Evolutionary conservation across 371 early-diverging fungal genomes (phyloP).

Genomic region (Caulochytrium protostelioides): DNA sequence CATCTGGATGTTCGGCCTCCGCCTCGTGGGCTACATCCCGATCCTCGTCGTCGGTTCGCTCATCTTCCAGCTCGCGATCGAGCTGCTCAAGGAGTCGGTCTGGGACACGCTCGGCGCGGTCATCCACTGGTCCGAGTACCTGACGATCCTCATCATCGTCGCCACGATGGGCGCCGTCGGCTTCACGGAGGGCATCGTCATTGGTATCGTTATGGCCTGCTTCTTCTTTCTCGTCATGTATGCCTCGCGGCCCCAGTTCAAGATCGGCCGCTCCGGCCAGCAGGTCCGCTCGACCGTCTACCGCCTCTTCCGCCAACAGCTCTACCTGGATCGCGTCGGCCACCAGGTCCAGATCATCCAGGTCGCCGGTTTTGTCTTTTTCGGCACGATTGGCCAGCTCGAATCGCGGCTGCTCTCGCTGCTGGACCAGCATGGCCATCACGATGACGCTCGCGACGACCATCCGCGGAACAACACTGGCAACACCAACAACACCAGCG

Average conservation of each 20-base stretch:
- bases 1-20: constrained; percentile 60
- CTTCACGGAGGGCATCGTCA: constrained; percentile 81
- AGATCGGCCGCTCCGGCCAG: constrained; percentile 42
- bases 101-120: constrained; percentile 61
- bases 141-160: constrained; percentile 5
- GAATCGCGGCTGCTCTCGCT: constrained; percentile 49
- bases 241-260: background rate
- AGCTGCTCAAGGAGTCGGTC: constrained; percentile 69
- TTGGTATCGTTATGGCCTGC: constrained; percentile 79
- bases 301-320: constrained; percentile 64
- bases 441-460: too few relatives aligned
- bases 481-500: too few relatives aligned
- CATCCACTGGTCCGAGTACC: constrained; percentile 61
- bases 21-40: constrained; percentile 76
- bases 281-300: constrained; percentile 70
- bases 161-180: constrained; percentile 37
- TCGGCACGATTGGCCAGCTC: constrained; percentile 76
- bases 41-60: constrained; percentile 75
- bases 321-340: constrained; percentile 58
- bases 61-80: constrained; percentile 85
- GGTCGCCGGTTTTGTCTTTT: constrained; percentile 81
- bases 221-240: constrained; percentile 47
- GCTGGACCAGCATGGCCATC: constrained; percentile 14
- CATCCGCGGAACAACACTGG: too few relatives aligned
- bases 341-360: constrained; percentile 66